Base-by-base conservation (phyloP, 805 yeast species). In the Jamesozyma hellenica region DNA sequence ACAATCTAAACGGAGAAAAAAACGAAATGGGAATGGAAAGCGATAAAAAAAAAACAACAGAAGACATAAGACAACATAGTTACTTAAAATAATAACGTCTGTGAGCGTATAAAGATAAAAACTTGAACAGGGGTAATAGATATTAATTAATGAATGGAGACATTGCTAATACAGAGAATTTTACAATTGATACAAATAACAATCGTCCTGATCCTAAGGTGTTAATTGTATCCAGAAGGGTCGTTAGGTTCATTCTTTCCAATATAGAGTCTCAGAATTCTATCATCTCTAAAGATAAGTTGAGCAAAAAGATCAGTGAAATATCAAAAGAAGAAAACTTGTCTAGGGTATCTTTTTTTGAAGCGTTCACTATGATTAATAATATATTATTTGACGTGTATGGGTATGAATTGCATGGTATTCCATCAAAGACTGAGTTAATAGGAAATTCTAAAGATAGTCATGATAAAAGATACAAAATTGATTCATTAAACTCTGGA, bases 321-420 rank as follows among this genome's bases (percentile, higher is more conserved):
- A 34, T 42, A 4, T 23, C 45, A 4, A 39, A 41, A 4, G 46
- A 47, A 29, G 58, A 56, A 38, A 52, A 52, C 32, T n/a, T 19
- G 5, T 19, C 35, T 7, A 34, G 35, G 4, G 35, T 48, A 3
- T 32, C 42, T 10, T 53, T 58, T 36, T 39, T 35, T 2, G 11
- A 5, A 3, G 25, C 55, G n/a, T 48, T 42, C 14, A 35, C 18
- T 11, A 42, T 43, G 13, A 38, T 52, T 14, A 53, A 56, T 35
- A 14, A 19, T 5, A 47, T 55, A 6, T 34, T 58, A n/a, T 33
- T n/a, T 6, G 53, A 50, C 40, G 46, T 54, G 11, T 56, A 47
- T 40, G 61, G 63, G 8, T 56, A 50, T 37, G 42, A 47, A 17
- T 28, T 58, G 17, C 38, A 35, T 21, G 55, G 59, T 1, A 37